Base-by-base conservation (phyloP, 352 stramenopile species). In the Globisporangium solare region DNA sequence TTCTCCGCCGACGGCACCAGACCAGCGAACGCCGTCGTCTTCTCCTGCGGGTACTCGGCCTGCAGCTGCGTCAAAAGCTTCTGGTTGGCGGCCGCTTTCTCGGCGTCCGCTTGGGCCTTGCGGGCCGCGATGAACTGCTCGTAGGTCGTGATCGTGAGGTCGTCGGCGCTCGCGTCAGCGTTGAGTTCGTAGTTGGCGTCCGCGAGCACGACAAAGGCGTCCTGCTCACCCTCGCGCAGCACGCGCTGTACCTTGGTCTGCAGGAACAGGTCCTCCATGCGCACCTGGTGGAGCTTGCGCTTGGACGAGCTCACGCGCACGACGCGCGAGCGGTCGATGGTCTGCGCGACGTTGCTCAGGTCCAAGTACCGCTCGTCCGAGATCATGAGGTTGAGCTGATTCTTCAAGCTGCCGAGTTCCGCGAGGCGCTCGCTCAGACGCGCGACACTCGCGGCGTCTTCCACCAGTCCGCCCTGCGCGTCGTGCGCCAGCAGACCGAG, bases 351-450 rank as follows among this genome's bases (percentile, higher is more conserved):
- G 59, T 89, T 72, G 20, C 27, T 51, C 53, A 92, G 37, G 58
- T 89, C 79, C 8, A 92, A 55, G 41, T 73, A 85, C 17, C 69
- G 67, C 48, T 79, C 66, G 47, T 92, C 82, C 52, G 80, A 88
- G 59, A 86, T 83, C 82, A 92, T 92, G 15, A 92, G 61, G 56
- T 89, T 92, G 55, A 92, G 63, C 54, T 83, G 71, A 63, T 92
- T 92, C 68, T 89, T 84, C 51, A 67, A 75, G 22, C 50, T 49
- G 55, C 75, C 67, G 21, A 92, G 64, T 52, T 85, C 69, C 20
- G 70, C 45, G 8, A 87, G 53, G 47, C 73, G 73, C 32, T 67
- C 21, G 32, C 67, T 68, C 4, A 88, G 56, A 15, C 58, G 62
- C 52, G 70, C 56, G 39, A 64, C 61, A 20, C 58, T 69, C 18